Conservation (phyloP, 352 stramenopile species). For the Pythium periplocum region DNA sequence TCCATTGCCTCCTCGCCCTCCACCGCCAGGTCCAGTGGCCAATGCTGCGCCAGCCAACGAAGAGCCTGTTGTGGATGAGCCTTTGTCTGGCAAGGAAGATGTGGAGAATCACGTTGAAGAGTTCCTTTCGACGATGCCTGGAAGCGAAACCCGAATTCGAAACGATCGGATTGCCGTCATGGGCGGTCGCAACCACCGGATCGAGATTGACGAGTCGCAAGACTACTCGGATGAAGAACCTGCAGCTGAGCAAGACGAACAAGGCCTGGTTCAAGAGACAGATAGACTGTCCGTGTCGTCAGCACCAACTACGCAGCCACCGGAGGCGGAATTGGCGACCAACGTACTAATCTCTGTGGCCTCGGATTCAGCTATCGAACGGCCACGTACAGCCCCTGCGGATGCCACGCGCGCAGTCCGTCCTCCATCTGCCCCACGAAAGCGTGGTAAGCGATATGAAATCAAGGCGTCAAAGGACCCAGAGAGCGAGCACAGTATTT, state of each 20-base stretch:
- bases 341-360: no score
- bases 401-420: slow-evolving; percentile 8
- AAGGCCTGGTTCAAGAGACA: slow-evolving; percentile 6
- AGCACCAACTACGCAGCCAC: neutral
- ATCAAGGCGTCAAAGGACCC: slow-evolving; percentile 80
- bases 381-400: slow-evolving; percentile 6
- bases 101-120: slow-evolving; percentile 57
- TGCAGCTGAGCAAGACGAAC: neutral
- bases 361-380: neutral
- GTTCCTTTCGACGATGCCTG: slow-evolving; percentile 80
- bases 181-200: slow-evolving; percentile 84
- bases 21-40: neutral
- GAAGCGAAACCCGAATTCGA: slow-evolving; percentile 89
- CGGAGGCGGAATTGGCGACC: no score
- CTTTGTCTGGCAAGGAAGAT: slow-evolving; percentile 47
- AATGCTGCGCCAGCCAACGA: neutral
- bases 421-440: slow-evolving; percentile 31
- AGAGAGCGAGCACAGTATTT: slow-evolving; percentile 76
- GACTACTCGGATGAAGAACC: slow-evolving; percentile 31
- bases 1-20: slow-evolving; percentile 26
- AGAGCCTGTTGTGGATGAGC: slow-evolving; percentile 38
- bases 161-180: slow-evolving; percentile 90
- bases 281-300: neutral
- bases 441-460: slow-evolving; percentile 71
- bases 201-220: slow-evolving; percentile 67